Conservation (phyloP, 108 stramenopile genomes). For the Parmales sp. region DNA sequence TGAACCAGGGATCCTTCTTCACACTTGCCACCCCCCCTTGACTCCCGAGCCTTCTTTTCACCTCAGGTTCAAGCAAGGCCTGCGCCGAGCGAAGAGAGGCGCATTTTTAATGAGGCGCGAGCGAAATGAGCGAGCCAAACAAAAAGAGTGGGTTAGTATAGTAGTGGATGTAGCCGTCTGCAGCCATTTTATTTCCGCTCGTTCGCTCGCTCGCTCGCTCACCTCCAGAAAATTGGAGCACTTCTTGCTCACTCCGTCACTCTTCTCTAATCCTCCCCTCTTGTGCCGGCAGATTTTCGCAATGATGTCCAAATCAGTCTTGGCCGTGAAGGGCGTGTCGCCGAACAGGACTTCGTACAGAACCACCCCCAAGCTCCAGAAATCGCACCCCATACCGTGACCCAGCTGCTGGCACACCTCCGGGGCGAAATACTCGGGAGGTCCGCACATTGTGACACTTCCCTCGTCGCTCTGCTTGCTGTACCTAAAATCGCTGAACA, state of each 20-base stretch:
- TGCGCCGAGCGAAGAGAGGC: too few relatives aligned
- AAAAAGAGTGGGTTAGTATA: too few relatives aligned
- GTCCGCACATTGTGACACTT: slow-evolving; percentile 37
- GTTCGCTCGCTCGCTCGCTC: too few relatives aligned
- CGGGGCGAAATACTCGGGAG: slow-evolving; percentile 50
- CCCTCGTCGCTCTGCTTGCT: neutral
- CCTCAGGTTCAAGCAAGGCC: too few relatives aligned
- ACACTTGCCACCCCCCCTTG: too few relatives aligned
- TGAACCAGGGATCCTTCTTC: neutral
- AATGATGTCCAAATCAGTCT: slow-evolving; percentile 40
- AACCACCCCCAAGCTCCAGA: slow-evolving; percentile 43
- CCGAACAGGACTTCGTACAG: slow-evolving; percentile 40
- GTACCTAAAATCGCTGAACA: neutral
- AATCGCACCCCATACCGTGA: slow-evolving; percentile 21
- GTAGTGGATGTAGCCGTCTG: too few relatives aligned
- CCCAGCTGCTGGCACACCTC: slow-evolving; percentile 23
- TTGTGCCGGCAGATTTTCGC: slow-evolving; percentile 1
- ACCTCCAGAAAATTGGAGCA: too few relatives aligned
- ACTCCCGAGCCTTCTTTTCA: too few relatives aligned
- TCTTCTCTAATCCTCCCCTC: neutral
- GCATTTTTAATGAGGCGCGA: too few relatives aligned
- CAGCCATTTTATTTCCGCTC: too few relatives aligned
- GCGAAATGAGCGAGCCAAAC: too few relatives aligned
- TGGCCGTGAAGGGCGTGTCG: slow-evolving; percentile 39
- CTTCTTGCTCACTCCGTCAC: neutral